phyloP scores from a whole-genome alignment of 1,284 basidiomycete genomes.

The Ganoderma boninense region DNA sequence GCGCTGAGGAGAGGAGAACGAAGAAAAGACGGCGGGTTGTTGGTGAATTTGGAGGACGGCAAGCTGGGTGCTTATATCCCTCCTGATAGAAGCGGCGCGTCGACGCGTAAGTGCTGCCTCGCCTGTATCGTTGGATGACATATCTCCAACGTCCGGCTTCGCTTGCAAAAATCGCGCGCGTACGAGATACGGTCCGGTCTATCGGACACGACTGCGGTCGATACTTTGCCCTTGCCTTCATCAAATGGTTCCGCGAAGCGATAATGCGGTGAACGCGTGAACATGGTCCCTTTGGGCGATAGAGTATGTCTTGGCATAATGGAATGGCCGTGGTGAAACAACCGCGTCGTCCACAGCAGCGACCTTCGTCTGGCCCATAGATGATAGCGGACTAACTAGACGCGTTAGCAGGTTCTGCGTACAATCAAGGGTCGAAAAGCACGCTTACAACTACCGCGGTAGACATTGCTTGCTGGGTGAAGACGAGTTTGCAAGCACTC shows the following conservation, averaged over 20 bases:
- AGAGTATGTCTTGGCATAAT: neutral
- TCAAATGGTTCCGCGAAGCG: neutral
- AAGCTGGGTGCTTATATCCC: neutral
- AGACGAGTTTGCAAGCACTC: neutral
- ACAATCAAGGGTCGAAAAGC: too few species aligned
- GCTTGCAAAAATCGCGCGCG: slow-evolving; percentile 1
- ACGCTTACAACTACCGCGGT: neutral
- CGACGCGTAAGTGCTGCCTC: neutral
- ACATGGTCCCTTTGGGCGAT: neutral
- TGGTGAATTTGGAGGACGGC: neutral
- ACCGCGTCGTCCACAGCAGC: too few species aligned
- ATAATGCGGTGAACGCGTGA: neutral
- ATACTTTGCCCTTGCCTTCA: neutral
- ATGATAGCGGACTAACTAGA: too few species aligned
- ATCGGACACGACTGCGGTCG: neutral
- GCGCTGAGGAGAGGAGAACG: neutral
- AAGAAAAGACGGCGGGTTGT: neutral
- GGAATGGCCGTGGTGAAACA: neutral
- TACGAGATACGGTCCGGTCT: neutral
- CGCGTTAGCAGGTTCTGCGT: neutral
- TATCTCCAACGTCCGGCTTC: neutral
- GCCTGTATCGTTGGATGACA: neutral
- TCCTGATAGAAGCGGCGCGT: neutral
- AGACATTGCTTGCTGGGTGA: neutral
- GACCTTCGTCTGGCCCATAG: too few species aligned